phyloP scores from a whole-genome alignment of 2,329 filamentous ascomycete genomes.

The Tolypocladium tropicale region DNA sequence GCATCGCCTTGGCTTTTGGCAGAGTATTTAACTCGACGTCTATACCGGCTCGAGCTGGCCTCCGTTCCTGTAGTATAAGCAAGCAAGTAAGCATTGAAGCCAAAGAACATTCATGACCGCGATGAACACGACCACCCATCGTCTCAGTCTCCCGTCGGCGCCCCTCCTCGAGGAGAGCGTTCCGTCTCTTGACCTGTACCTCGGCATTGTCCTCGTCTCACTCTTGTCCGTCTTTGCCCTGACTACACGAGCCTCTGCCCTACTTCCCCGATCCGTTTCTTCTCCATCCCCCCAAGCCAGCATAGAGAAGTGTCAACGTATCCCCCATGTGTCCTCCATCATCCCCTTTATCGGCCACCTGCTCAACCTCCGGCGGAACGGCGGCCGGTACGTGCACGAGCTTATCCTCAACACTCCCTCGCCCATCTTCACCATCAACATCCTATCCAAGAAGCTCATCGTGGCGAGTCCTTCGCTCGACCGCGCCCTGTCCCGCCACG shows the following conservation, averaged over 20 bases:
- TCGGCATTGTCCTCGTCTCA: background rate
- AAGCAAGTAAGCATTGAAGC: background rate
- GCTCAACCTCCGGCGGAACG: slow-evolving; percentile 12
- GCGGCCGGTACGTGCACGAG: slow-evolving; percentile 14
- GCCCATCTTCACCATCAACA: slow-evolving; percentile 15
- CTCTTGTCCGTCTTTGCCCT: background rate
- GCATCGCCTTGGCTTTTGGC: background rate
- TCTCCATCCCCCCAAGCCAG: background rate
- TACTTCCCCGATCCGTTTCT: background rate
- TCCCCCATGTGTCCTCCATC: slow-evolving; percentile 10
- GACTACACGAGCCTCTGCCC: background rate
- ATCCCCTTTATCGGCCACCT: slow-evolving; percentile 16
- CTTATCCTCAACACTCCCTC: slow-evolving; percentile 12
- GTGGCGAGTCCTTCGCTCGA: slow-evolving; percentile 17
- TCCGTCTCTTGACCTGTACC: background rate
- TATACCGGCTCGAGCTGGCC: background rate
- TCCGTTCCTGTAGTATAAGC: background rate
- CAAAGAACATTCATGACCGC: background rate
- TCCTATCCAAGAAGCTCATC: slow-evolving; percentile 16
- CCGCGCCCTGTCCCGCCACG: slow-evolving; percentile 14
- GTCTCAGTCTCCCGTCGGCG: background rate
- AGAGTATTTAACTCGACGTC: background rate
- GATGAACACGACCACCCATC: background rate
- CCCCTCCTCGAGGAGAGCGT: background rate
- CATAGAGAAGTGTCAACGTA: too few species aligned